Conservation (phyloP, 331 rosid genomes). For the Malus hybrid region DNA sequence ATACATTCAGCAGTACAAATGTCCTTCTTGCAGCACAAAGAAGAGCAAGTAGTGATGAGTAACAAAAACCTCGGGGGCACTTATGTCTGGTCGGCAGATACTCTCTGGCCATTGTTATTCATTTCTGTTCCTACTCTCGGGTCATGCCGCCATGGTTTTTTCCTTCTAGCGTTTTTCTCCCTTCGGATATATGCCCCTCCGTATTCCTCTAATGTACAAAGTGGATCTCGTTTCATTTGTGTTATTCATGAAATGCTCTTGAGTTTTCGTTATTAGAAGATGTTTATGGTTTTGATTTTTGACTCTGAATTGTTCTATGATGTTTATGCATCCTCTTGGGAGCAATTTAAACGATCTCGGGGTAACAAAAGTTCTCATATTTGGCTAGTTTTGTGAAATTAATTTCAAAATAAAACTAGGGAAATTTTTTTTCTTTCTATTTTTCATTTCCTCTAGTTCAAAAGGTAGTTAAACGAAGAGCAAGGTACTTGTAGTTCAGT, state of each 20-base stretch:
- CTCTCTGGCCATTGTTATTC: not conserved
- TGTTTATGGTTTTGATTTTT: not conserved
- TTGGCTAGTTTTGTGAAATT: not conserved
- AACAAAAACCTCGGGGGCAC: not conserved
- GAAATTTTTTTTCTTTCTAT: no score
- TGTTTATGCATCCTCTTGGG: not conserved
- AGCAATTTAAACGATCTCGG: not conserved
- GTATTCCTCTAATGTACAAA: not conserved
- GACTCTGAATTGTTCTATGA: not conserved
- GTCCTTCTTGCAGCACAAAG: slow-evolving; percentile 49
- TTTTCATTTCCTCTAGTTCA: no score
- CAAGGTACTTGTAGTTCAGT: no score
- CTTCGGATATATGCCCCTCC: not conserved
- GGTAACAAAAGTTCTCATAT: not conserved
- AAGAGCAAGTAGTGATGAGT: slow-evolving; percentile 28
- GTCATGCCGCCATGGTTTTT: not conserved
- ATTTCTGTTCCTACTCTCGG: not conserved
- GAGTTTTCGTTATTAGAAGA: not conserved
- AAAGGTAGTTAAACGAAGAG: no score
- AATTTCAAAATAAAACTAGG: no score
- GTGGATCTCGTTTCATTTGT: not conserved
- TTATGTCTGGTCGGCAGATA: not conserved
- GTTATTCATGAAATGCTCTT: not conserved
- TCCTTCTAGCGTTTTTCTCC: not conserved
- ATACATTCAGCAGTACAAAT: slow-evolving; percentile 41